Evolutionary conservation across 164 flowering plant genomes (phyloP), one percentile per base, ranked within the genome.

Genomic region (Magnolia sinica): DNA sequence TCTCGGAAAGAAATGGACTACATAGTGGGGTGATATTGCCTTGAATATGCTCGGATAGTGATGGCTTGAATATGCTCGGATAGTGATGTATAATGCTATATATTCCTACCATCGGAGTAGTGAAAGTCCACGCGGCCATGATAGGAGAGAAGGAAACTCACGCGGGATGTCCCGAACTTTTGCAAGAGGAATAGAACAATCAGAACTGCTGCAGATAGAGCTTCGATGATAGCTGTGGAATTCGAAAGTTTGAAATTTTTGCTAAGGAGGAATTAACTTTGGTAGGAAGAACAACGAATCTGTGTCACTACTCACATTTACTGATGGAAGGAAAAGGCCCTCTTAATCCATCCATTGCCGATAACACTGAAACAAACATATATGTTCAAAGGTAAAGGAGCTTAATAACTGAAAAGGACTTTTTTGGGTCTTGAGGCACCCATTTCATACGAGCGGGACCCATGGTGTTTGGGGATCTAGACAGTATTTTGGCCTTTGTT

Each of bases 61-160:
- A n/a, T n/a, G n/a, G n/a, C n/a, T n/a, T n/a, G n/a, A n/a, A n/a
- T n/a, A n/a, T n/a, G n/a, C n/a, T n/a, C 58, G 97, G 97, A 76
- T 93, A 93, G 71, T 91, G 74, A 45, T 72, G 81, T 61, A 87
- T 64, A 51, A 93, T 91, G 86, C 89, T 89, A 75, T 90, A 93
- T 59, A 93, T 80, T 31, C 95, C 95, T 1, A 93, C 90, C 51
- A 91, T 75, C 24, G 96, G 94, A 68, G 94, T 90, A 9, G 84
- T 81, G 63, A 93, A 74, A 14, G 97, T 91, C 94, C 97, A 93
- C 37, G 87, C 82, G 66, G 87, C 91, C 97, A 93, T 91, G 81
- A 93, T 89, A 19, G 97, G 97, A 19, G 95, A 93, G 85, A 93
- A 90, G 84, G 79, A 93, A 93, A 74, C 95, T 91, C 83, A 93